A percentile compares a stretch with the other conserved stretches of the same genome.
These are phyloP conservation scores for Aspergillus heteromorphus DNA, from an alignment of 495 filamentous ascomycete genomes.

Conservation along the genomic window DNA sequence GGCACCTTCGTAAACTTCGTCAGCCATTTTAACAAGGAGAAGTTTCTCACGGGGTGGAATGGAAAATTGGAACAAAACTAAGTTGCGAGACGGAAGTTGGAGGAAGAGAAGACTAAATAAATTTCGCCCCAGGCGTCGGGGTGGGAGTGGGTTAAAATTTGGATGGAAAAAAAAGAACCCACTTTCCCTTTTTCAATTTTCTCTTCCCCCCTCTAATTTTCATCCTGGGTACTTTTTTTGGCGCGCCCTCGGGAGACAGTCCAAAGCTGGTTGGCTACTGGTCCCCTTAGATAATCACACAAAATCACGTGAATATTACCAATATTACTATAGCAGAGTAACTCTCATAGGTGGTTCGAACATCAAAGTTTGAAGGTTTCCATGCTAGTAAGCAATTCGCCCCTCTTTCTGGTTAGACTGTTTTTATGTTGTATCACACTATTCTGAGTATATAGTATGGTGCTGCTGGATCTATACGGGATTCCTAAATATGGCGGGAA, in stretches of 20 bases:
- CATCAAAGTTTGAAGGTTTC: too few relatives aligned
- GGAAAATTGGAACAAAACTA: constrained; percentile 18
- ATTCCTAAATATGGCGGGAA: too few relatives aligned
- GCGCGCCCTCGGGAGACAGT: constrained; percentile 14
- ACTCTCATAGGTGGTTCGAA: too few relatives aligned
- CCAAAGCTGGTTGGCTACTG: constrained; percentile 9
- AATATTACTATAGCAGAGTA: not conserved
- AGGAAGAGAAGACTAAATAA: constrained; percentile 18
- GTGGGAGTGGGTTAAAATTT: constrained; percentile 20
- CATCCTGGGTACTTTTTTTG: constrained; percentile 1
- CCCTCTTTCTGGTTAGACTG: too few relatives aligned
- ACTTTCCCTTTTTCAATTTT: constrained; percentile 18
- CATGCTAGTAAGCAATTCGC: too few relatives aligned
- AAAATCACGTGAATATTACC: not conserved
- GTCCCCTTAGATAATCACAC: constrained; percentile 13
- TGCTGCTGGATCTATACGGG: too few relatives aligned
- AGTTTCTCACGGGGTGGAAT: constrained; percentile 5
- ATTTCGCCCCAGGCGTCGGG: constrained; percentile 20
- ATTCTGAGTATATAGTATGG: too few relatives aligned
- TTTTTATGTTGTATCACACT: too few relatives aligned
- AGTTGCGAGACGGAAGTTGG: constrained; percentile 11
- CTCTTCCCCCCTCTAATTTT: not conserved
- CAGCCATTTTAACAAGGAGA: constrained; percentile 58
- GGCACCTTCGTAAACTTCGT: constrained; percentile 98
- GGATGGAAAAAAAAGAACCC: constrained; percentile 17